Evolutionary conservation across 208 protist species (phyloP), one percentile per base, ranked within the genome.

Genomic region (Sergeia podlipaevii): DNA sequence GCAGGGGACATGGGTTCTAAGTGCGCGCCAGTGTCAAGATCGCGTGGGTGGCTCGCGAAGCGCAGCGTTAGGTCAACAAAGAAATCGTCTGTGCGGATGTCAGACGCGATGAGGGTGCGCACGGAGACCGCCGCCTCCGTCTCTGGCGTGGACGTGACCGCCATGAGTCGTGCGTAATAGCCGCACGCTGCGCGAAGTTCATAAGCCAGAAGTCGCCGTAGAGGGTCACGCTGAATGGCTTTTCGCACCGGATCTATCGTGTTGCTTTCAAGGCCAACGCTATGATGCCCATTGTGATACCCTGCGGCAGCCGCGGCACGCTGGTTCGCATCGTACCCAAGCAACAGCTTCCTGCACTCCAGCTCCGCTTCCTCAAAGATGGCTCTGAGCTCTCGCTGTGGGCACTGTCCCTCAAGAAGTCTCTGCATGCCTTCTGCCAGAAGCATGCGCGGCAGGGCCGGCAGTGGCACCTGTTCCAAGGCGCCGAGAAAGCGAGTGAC

Each of bases 351-450:
- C 20, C 77, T 74, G 17, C 73, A 66, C 55, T 80, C 72, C 48
- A 79, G 37, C 45, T 87, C 77, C 0, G 84, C 80, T 28, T 87
- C 79, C 28, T 89, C 84, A 46, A 95, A 95, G 17, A 89, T 27
- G 32, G 57, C 68, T 11, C 88, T 78, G 47, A 95, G 47, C 24
- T 90, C 81, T 21, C 88, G 88, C 58, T 92, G 83, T 4, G 84
- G 79, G 2, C 26, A 27, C 13, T 70, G 58, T 27, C 82, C 82
- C 15, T 91, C 82, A 8, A 95, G 52, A 63, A 95, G 39, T 23
- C 62, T 60, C 55, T 95, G 88, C 37, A 95, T 76, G 2, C 65
- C 88, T 55, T 95, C 83, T 3, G 88, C 88, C 1, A 91, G 54
- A n/a, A 95, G 64, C 66, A 95, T 73, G 38, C 88, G 88, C 13